Base-by-base conservation (phyloP, 2,329 filamentous ascomycete genomes). In the Dactylellina cionopaga region DNA sequence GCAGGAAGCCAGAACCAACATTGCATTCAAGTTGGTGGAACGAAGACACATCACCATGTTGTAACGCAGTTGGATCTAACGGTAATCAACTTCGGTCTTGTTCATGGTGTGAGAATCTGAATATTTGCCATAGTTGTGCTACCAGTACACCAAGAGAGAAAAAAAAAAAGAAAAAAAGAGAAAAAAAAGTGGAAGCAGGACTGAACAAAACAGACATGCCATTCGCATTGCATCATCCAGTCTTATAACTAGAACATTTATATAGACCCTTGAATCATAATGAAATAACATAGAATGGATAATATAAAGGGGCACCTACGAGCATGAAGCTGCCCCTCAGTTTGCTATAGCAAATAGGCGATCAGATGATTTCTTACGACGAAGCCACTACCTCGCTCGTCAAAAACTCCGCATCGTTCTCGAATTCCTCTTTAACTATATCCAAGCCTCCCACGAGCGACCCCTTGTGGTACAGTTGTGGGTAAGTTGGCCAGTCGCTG, bases 401-500 rank as follows among this genome's bases (percentile, higher is more conserved):
- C 77, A 99, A 85, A 82, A 97, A 98, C 43, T 92, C 89, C 0
- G 89, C 85, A 79, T 97, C 87, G 77, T 89, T 92, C 74, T 90
- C 88, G 56, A 98, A 86, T 80, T 98, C 95, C 80, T 99, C 95
- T 81, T 96, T 96, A 78, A 97, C 94, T 82, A 99, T 99, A 80
- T 99, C 95, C 77, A 99, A 82, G 1, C 95, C 95, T 68, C 95
- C 94, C 19, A 98, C 90, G 52, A 99, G 83, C 80, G 97, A 92
- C 11, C 95, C 94, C 71, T 89, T 87, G 10, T 96, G 88, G 89
- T 94, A 99, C 74, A 99, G 83, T 81, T 99, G 95, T 17, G 95
- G 95, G 81, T 92, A 99, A 0, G 95, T 99, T 7, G 95, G 95
- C 95, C 95, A 99, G 74, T 98, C 95, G n/a, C 92, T 92, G 80